Conservation (phyloP, 176 grass and related monocot genomes). For the Eleusine indica region DNA sequence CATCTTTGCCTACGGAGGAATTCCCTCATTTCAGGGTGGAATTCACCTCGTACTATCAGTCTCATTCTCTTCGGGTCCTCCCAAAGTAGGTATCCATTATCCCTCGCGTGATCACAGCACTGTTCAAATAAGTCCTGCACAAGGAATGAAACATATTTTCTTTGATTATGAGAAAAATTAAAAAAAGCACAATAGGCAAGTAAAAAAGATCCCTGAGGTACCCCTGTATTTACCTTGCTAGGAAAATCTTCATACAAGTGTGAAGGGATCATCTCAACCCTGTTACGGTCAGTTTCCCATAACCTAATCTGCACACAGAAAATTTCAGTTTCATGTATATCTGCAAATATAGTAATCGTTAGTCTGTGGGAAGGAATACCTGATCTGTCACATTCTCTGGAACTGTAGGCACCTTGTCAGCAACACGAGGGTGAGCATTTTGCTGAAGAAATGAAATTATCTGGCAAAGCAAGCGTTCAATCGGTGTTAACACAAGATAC, state of each 20-base stretch:
- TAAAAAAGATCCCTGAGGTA: no score
- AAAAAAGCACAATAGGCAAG: not conserved
- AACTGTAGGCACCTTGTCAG: conserved; percentile 64
- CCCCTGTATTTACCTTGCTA: conserved; percentile 59
- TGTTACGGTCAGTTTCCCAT: conserved; percentile 88
- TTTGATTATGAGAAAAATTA: not conserved
- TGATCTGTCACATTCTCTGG: conserved; percentile 92
- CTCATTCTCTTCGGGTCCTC: conserved; percentile 76
- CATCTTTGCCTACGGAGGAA: conserved; percentile 72
- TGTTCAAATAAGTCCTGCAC: conserved; percentile 88
- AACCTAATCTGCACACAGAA: conserved; percentile 68
- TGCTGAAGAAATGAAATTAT: conserved; percentile 95
- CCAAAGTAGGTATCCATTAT: conserved; percentile 70
- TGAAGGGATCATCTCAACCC: conserved; percentile 67
- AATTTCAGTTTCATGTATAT: not conserved
- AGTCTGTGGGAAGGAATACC: conserved; percentile 28
- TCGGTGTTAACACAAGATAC: not conserved
- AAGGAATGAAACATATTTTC: not conserved
- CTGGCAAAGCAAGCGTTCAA: conserved; percentile 35
- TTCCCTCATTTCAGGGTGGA: conserved; percentile 78
- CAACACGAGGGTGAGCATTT: conserved; percentile 86
- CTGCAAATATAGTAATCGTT: not conserved
- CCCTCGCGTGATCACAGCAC: conserved; percentile 76
- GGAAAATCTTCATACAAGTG: conserved; percentile 94
- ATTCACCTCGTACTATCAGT: conserved; percentile 64